Evolutionary conservation across 768 basidiomycete species (phyloP).

Genomic region (Daedaleopsis nitida): DNA sequence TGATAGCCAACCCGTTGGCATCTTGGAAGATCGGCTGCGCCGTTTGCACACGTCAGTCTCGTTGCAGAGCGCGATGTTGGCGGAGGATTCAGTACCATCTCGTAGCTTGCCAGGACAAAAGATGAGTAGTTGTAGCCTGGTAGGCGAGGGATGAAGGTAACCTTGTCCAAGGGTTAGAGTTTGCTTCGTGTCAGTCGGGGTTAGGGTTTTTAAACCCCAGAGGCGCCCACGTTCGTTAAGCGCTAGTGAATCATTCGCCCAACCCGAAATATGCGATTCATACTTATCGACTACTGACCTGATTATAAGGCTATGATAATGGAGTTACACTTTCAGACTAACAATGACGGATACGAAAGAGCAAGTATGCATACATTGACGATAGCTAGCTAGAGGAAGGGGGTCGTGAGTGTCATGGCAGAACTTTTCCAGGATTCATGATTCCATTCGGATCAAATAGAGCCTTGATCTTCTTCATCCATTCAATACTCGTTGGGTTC

Average conservation of each 20-base stretch:
- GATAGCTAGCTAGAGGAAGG: not conserved
- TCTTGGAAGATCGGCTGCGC: slow-evolving; percentile 74
- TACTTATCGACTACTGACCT: not conserved
- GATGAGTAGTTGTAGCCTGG: not conserved
- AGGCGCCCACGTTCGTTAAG: slow-evolving; percentile 10
- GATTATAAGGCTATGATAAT: too few relatives aligned
- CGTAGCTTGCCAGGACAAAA: not conserved
- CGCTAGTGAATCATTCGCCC: not conserved
- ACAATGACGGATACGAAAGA: not conserved
- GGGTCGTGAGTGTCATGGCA: slow-evolving; percentile 31
- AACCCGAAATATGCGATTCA: not conserved
- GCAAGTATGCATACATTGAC: slow-evolving; percentile 8
- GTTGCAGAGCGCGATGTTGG: not conserved
- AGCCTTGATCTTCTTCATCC: slow-evolving; percentile 90
- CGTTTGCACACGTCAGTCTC: slow-evolving; percentile 5
- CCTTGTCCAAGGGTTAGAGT: slow-evolving; percentile 29
- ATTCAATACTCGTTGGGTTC: slow-evolving; percentile 69
- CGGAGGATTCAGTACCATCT: slow-evolving; percentile 17
- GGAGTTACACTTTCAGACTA: too few relatives aligned
- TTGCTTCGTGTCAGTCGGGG: slow-evolving; percentile 20
- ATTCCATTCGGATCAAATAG: slow-evolving; percentile 90
- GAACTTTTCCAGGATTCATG: slow-evolving; percentile 90
- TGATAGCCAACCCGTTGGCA: slow-evolving; percentile 63
- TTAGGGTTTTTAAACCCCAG: slow-evolving; percentile 24
- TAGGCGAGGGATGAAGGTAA: slow-evolving; percentile 16